Percentiles rank a stretch among this genome's conserved stretches.
Evolutionary conservation across 805 yeast genomes (phyloP).

Genomic region (Starmerella etchellsii): DNA sequence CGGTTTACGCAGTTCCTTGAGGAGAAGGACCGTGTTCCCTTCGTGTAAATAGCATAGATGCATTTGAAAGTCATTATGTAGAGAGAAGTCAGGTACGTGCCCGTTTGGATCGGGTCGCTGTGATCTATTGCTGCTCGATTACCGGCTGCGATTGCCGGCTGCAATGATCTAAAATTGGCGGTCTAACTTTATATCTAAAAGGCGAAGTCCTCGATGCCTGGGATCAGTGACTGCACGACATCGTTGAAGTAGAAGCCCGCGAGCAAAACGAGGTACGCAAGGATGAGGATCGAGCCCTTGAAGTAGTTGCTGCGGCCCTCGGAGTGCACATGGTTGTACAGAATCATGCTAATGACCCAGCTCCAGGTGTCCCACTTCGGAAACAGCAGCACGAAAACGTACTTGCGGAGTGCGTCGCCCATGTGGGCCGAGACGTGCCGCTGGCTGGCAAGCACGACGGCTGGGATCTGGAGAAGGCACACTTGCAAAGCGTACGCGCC

Average conservation of each 20-base stretch:
- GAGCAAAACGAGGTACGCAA: conserved; percentile 61
- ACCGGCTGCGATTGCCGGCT: no score
- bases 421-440: conserved; percentile 18
- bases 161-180: no score
- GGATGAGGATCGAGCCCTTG: conserved; percentile 79
- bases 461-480: conserved; percentile 83
- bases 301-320: conserved; percentile 95
- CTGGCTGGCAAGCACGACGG: conserved; percentile 67
- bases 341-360: conserved; percentile 66
- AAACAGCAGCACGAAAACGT: conserved; percentile 63
- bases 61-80: background rate
- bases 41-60: background rate
- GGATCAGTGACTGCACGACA: conserved; percentile 25
- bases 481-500: conserved; percentile 95
- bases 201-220: no score
- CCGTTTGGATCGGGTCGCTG: background rate
- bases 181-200: no score
- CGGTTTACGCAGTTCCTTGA: conserved; percentile 22
- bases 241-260: conserved; percentile 67
- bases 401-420: conserved; percentile 22
- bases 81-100: background rate
- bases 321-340: conserved; percentile 87
- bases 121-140: no score
- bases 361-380: conserved; percentile 94
- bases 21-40: conserved; percentile 2